Percentiles rank a stretch among this genome's conserved stretches.
Conservation (phyloP, 2,329 filamentous ascomycete species). For the Aureobasidium sp. region DNA sequence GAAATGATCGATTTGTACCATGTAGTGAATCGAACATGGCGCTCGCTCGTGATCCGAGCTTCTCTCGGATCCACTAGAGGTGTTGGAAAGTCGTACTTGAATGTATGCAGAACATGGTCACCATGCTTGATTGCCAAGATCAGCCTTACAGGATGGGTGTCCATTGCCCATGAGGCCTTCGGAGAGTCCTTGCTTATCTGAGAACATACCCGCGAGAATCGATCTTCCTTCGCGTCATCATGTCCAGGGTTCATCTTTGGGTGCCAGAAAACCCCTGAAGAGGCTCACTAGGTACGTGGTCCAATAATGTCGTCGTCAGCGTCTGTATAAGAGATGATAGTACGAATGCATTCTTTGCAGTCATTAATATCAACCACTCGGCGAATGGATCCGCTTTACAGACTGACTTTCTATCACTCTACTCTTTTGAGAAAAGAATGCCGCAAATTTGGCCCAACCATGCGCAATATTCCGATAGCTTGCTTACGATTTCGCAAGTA, state of each 20-base stretch:
- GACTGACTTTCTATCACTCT: background rate
- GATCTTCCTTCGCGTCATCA: background rate
- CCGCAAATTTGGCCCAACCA: background rate
- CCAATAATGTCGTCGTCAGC: background rate
- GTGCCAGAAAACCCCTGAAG: too few relatives aligned
- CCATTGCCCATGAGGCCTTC: background rate
- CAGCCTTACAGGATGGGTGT: background rate
- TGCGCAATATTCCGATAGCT: background rate
- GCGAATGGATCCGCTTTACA: background rate
- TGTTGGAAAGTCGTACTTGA: background rate
- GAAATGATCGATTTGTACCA: background rate
- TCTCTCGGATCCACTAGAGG: background rate
- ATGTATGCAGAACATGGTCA: background rate
- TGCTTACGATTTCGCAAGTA: background rate
- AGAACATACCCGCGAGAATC: background rate
- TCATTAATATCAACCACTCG: background rate
- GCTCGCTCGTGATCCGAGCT: background rate
- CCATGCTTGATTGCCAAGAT: conserved; percentile 3
- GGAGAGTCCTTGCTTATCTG: background rate
- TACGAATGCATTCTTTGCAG: background rate
- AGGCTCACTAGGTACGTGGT: background rate
- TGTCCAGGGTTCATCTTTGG: background rate
- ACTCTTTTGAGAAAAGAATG: background rate
- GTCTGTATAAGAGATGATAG: background rate
- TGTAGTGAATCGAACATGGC: background rate